Evolutionary conservation across 2,329 filamentous ascomycete genomes (phyloP), one percentile per base, ranked within the genome.

Genomic region (Penicillium sp.): DNA sequence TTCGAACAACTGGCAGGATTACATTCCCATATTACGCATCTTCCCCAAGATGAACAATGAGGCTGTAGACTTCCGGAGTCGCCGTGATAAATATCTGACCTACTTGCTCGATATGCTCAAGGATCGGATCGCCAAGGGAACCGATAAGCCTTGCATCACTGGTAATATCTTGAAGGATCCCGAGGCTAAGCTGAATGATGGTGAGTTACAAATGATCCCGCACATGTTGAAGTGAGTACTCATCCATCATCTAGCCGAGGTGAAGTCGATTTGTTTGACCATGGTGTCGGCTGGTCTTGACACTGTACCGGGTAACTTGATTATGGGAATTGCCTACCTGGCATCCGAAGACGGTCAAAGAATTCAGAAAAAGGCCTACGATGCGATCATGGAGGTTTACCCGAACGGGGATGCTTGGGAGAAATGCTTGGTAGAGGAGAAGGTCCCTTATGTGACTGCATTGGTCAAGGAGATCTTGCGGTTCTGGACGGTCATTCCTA

Each of bases 1-100:
- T 0, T 90, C 87, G 66, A 91, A 92, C 69, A 93, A 93, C 71
- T 90, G 89, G 85, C 88, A 91, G 68, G 90, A 94, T 68, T 93
- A 93, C 64, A 84, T 94, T n/a, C 89, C 90, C 0, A 67, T 93
- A 6, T 71, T 94, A 59, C 82, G 90, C 29, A 72, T 91, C 2
- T 82, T 85, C 63, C 82, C 86, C 2, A 84, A 80, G 33, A 82
- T 82, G 61, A 91, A 85, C 66, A 79, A 79, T 3, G 82, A 85
- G 49, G 88, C 89, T 0, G 76, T 82, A 8, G 83, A 86, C 59
- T 90, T 87, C 73, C 83, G 89, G 38, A 77, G 78, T n/a, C 81
- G 90, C 21, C 81, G 90, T 51, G 89, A 91, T 62, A 83, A 81
- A 51, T 89, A 89, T 61, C 76, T 89, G 76, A 81, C 81, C 13